Evolutionary conservation across 2,329 filamentous ascomycete species (phyloP), one percentile per base, ranked within the genome.

Genomic region (Arthroderma uncinatum): DNA sequence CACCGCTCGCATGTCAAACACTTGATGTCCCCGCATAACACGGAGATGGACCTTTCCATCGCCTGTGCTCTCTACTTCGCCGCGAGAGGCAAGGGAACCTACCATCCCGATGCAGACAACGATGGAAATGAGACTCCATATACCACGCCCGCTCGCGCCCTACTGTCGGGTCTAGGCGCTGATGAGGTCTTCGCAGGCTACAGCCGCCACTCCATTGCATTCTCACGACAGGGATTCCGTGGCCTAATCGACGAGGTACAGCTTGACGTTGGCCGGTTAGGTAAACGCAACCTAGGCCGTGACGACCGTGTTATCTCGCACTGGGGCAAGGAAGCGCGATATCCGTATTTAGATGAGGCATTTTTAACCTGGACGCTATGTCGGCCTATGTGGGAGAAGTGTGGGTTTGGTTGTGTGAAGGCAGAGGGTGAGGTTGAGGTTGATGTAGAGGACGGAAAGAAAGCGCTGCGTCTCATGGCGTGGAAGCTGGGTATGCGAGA

Each of bases 31-130:
- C 93, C 93, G 0, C 93, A 98, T 71, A 92, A 95, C 63, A 98
- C 93, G 0, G 93, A 98, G 71, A 98, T 98, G 93, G 93, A 98
- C 66, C 78, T 98, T 0, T 98, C 93, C 2, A 98, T 98, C 64
- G 87, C 88, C 0, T 86, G 82, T 64, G 93, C 93, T 0, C 77
- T 98, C n/a, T 97, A 96, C 70, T 98, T 98, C 74, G 90, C 93
- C 4, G 85, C 92, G 0, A 81, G 89, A 39, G 92, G 90, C 0
- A 70, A 74, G 54, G 89, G 85, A 0, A 62, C 69, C 16, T 74
- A 77, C 39, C 21, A 60, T 33, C 48, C 61, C 50, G 73, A 73
- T 56, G 66, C 62, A 10, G 58, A 63, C 34, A 58, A 65, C 9
- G 57, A 62, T 2, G 14, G 60, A 9, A 57, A 64, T 3, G 48